Base-by-base conservation (phyloP, 345 rosid genomes). In the Nephelium lappaceum region DNA sequence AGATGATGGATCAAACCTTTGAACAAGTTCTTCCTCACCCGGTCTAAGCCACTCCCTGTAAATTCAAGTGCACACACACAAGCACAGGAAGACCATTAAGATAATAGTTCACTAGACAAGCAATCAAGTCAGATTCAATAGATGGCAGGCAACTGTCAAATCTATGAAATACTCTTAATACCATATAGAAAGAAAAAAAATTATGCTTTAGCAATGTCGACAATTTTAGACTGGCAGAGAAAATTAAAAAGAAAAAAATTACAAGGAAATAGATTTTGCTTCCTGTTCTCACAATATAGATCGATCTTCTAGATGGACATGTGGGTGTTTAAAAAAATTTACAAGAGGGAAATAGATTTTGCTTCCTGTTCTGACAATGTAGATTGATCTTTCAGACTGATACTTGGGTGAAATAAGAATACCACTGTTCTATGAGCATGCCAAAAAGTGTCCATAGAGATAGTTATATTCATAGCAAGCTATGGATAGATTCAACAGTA, bases 1-100 rank as follows among this genome's bases (percentile, higher is more conserved):
- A 78, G 98, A 82, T 5, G 98, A 94, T 3, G 98, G 95, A 82
- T 96, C 98, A 62, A 96, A 96, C 80, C 97, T 93, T 85, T 96
- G 98, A 83, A 96, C 97, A 63, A 91, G 71, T 45, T 91, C 89
- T 76, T 95, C 99, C 75, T 96, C 99, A 1, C 97, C 97, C 0
- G 98, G 93, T 84, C 88, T 93, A 80, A 96, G 81, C 99, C 99
- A 94, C 70, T 96, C 94, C 93, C 98, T 94, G 85, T 60, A 27
- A 72, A 69, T 8, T 39, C 15, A 6, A 24, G 25, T n/a, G 36
- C 51, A 10, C 1, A 74, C 14, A 71, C 21, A 66, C 15, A 21
- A 7, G 24, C 12, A 3, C 31, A 5, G 4, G 19, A 18, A 27
- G n/a, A 76, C 10, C 15, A 39, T 31, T 10, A 39, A 24, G 47